These are phyloP conservation scores for Encephalitozoon hellem DNA, from an alignment of 371 early-diverging fungal genomes.

Conservation along the genomic window DNA sequence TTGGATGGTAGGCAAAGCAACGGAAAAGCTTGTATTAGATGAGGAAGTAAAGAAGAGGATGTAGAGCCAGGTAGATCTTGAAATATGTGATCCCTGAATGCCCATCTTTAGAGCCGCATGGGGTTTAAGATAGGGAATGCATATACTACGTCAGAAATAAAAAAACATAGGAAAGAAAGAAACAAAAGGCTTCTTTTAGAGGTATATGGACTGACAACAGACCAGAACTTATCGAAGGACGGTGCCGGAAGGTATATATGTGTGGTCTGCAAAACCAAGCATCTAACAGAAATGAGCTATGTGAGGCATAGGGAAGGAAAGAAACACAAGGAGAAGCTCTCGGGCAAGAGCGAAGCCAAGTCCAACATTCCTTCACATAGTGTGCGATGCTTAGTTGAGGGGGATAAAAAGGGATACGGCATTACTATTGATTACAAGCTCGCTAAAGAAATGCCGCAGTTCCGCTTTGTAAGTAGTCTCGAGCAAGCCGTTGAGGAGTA, in stretches of 20 bases:
- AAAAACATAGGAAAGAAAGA: neutral
- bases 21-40: neutral
- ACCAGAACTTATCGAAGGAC: neutral
- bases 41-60: neutral
- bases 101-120: neutral
- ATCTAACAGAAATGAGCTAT: constrained; percentile 12
- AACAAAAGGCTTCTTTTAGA: neutral
- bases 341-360: neutral
- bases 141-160: neutral
- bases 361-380: neutral
- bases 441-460: constrained; percentile 5
- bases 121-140: neutral
- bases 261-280: neutral
- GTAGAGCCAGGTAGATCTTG: neutral
- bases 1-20: constrained; percentile 9
- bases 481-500: constrained; percentile 21
- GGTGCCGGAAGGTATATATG: neutral
- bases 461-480: constrained; percentile 15
- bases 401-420: neutral
- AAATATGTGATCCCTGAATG: too few species aligned
- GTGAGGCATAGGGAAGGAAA: constrained; percentile 2
- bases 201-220: neutral
- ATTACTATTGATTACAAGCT: neutral
- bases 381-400: neutral
- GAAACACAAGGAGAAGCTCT: neutral